phyloP scores from a whole-genome alignment of 495 filamentous ascomycete species.

The Aspergillus kassunensis region DNA sequence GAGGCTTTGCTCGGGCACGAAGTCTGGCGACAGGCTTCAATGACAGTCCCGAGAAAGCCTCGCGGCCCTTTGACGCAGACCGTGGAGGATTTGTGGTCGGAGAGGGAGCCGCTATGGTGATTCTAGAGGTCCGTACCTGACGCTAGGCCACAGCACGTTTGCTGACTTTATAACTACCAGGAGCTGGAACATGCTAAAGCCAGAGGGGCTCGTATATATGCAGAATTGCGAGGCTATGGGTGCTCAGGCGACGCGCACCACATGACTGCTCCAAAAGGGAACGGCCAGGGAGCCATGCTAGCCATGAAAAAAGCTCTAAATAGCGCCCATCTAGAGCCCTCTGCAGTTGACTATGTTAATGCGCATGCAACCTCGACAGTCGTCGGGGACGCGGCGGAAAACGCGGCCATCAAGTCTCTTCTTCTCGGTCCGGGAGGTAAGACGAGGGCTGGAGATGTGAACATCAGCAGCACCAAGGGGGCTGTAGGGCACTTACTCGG shows the following conservation, averaged over 20 bases:
- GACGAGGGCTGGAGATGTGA: slow-evolving; percentile 58
- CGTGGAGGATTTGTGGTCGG: slow-evolving; percentile 87
- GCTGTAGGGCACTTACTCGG: slow-evolving; percentile 90
- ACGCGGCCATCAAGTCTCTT: slow-evolving; percentile 71
- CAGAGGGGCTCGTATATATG: slow-evolving; percentile 78
- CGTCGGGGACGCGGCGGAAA: slow-evolving; percentile 86
- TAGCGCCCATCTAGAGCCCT: slow-evolving; percentile 65
- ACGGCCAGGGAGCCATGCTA: slow-evolving; percentile 73
- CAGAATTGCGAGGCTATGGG: slow-evolving; percentile 86
- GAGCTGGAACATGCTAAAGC: slow-evolving; percentile 83
- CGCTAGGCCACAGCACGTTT: not conserved
- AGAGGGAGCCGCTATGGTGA: slow-evolving; percentile 82
- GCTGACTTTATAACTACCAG: slow-evolving; percentile 26
- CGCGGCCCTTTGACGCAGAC: slow-evolving; percentile 81
- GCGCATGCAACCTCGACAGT: slow-evolving; percentile 88
- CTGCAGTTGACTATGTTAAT: slow-evolving; percentile 84
- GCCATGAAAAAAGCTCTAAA: slow-evolving; percentile 83
- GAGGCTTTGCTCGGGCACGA: slow-evolving; percentile 83
- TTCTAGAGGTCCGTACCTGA: slow-evolving; percentile 60
- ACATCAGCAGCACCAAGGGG: slow-evolving; percentile 91
- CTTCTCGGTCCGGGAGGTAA: slow-evolving; percentile 70
- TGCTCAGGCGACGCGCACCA: slow-evolving; percentile 85
- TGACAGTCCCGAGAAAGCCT: slow-evolving; percentile 64
- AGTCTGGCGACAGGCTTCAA: slow-evolving; percentile 82
- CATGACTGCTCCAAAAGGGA: slow-evolving; percentile 80